Percentiles rank a stretch among this genome's conserved stretches.
Conservation (phyloP, 306 rosid species). For the Psophocarpus tetragonolobus region DNA sequence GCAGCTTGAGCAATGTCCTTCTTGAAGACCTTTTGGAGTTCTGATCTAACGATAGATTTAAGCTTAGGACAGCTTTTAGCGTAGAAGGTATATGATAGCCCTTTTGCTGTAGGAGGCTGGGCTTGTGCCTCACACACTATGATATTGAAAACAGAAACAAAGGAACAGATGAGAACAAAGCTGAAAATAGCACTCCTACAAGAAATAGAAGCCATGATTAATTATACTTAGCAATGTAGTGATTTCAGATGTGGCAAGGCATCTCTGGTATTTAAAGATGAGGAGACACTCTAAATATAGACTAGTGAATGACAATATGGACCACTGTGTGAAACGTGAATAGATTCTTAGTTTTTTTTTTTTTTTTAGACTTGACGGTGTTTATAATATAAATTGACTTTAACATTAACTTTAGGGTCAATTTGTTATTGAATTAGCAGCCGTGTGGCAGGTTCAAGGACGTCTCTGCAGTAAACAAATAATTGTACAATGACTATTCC, state of each 20-base stretch:
- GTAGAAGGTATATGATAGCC: slow-evolving; percentile 44
- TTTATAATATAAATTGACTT: background rate
- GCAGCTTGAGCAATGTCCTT: slow-evolving; percentile 68
- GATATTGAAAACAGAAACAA: slow-evolving; percentile 13
- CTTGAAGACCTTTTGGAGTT: slow-evolving; percentile 58
- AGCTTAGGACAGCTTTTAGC: slow-evolving; percentile 49
- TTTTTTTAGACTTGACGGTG: background rate
- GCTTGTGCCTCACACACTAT: slow-evolving; percentile 33
- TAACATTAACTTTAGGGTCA: background rate
- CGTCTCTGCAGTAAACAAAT: background rate
- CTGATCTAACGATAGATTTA: slow-evolving; percentile 49
- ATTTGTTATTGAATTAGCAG: background rate
- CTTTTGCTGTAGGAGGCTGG: slow-evolving; percentile 34
- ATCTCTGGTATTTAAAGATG: slow-evolving; percentile 16
- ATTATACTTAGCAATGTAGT: background rate
- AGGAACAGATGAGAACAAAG: slow-evolving; percentile 28
- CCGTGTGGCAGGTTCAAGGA: slow-evolving; percentile 5
- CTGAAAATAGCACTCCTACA: background rate
- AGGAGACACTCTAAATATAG: background rate
- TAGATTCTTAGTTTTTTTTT: background rate
- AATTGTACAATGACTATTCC: background rate
- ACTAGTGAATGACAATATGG: background rate
- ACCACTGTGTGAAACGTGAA: background rate
- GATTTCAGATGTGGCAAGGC: background rate
- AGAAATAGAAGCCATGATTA: slow-evolving; percentile 14